Evolutionary conservation across 768 basidiomycete genomes (phyloP).

Genomic region (Phallus indusiatus): DNA sequence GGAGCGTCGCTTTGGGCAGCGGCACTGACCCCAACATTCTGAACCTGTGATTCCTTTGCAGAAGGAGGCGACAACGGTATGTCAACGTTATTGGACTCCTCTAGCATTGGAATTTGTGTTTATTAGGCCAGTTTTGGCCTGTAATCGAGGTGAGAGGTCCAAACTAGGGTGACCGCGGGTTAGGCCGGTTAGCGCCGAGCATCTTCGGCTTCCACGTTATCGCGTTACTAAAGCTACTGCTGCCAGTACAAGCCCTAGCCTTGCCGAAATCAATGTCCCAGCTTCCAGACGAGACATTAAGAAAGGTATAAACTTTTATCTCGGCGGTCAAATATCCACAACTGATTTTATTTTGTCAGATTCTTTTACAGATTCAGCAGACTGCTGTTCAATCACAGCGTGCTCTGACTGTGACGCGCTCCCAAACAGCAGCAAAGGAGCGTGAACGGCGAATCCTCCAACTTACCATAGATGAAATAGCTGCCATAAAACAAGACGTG

Average conservation of each 20-base stretch:
- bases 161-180: neutral
- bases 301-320: conserved; percentile 43
- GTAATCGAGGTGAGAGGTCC: neutral
- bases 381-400: conserved; percentile 82
- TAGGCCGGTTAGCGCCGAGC: conserved; percentile 1
- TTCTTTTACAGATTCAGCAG: conserved; percentile 86
- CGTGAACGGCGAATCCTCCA: conserved; percentile 84
- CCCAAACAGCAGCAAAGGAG: conserved; percentile 75
- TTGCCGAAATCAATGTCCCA: conserved; percentile 33
- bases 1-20: neutral
- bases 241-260: neutral
- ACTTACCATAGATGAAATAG: conserved; percentile 80
- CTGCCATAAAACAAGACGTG: conserved; percentile 55
- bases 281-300: conserved; percentile 71
- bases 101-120: neutral
- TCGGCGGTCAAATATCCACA: neutral
- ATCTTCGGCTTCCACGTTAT: neutral
- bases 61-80: neutral
- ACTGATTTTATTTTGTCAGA: conserved; percentile 36
- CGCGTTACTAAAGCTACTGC: neutral
- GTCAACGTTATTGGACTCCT: neutral
- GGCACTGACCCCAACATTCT: neutral
- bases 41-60: neutral
- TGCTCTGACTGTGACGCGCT: conserved; percentile 58
- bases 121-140: neutral